Evolutionary conservation across 371 early-diverging fungal genomes (phyloP).

Genomic region (Circinella umbellata): DNA sequence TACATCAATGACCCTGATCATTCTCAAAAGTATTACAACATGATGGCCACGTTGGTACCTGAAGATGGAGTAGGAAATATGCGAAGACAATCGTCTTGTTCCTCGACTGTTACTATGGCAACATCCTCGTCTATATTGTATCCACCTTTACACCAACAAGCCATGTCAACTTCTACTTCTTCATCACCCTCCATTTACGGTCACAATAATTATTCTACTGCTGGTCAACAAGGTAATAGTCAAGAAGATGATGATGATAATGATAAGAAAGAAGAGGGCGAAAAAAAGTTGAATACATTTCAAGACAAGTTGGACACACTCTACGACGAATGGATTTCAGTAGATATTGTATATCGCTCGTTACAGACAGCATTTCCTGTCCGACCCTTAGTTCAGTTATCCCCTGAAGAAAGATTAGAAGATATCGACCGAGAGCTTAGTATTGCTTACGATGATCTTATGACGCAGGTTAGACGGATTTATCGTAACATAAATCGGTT

Average conservation of each 20-base stretch:
- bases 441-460: constrained; percentile 31
- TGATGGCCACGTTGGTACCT: too few relatives aligned
- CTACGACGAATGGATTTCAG: constrained; percentile 22
- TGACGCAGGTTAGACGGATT: constrained; percentile 29
- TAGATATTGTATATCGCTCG: constrained; percentile 23
- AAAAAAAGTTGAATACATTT: not conserved
- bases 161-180: too few relatives aligned
- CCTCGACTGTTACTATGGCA: too few relatives aligned
- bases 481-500: constrained; percentile 26
- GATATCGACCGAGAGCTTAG: constrained; percentile 31
- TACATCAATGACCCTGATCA: not conserved
- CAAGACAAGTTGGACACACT: constrained; percentile 22
- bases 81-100: too few relatives aligned
- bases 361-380: constrained; percentile 18
- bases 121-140: too few relatives aligned
- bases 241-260: too few relatives aligned
- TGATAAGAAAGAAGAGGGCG: too few relatives aligned
- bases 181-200: too few relatives aligned
- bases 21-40: not conserved
- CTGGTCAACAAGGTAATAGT: too few relatives aligned
- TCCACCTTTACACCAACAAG: too few relatives aligned
- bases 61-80: too few relatives aligned
- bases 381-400: not conserved
- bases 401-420: constrained; percentile 27
- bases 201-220: too few relatives aligned